These are phyloP conservation scores for Claviceps maximensis DNA, from an alignment of 2,329 filamentous ascomycete species.

Conservation along the genomic window DNA sequence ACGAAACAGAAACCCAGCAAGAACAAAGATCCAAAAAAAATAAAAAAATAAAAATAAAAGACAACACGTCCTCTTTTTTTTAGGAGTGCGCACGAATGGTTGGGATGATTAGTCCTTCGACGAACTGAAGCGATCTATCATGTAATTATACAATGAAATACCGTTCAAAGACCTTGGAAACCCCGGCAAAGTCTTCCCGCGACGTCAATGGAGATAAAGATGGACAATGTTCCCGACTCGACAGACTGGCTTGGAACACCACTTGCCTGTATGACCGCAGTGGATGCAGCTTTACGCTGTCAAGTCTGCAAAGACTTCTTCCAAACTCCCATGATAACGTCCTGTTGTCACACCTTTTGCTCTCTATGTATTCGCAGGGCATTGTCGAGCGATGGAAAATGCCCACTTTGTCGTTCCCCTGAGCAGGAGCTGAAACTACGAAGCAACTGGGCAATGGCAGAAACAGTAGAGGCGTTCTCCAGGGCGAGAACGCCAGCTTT, in stretches of 20 bases:
- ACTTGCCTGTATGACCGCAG: slow-evolving; percentile 48
- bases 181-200: neutral
- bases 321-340: slow-evolving; percentile 85
- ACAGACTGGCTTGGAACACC: slow-evolving; percentile 72
- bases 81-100: neutral
- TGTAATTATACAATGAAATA: neutral
- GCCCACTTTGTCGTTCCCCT: slow-evolving; percentile 64
- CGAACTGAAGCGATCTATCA: neutral
- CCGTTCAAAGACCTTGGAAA: neutral
- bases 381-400: slow-evolving; percentile 71
- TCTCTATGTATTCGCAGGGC: slow-evolving; percentile 87
- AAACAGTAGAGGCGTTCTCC: slow-evolving; percentile 69
- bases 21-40: neutral
- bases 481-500: slow-evolving; percentile 50
- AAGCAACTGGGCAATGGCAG: slow-evolving; percentile 73
- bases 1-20: neutral
- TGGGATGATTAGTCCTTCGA: neutral
- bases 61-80: neutral
- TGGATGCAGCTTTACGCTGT: slow-evolving; percentile 82
- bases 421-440: slow-evolving; percentile 79
- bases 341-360: slow-evolving; percentile 92
- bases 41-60: neutral
- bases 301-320: slow-evolving; percentile 98
- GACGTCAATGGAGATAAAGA: slow-evolving; percentile 15
- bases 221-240: slow-evolving; percentile 50